Conservation (phyloP, 2,329 filamentous ascomycete species). For the Fusarium graminum region DNA sequence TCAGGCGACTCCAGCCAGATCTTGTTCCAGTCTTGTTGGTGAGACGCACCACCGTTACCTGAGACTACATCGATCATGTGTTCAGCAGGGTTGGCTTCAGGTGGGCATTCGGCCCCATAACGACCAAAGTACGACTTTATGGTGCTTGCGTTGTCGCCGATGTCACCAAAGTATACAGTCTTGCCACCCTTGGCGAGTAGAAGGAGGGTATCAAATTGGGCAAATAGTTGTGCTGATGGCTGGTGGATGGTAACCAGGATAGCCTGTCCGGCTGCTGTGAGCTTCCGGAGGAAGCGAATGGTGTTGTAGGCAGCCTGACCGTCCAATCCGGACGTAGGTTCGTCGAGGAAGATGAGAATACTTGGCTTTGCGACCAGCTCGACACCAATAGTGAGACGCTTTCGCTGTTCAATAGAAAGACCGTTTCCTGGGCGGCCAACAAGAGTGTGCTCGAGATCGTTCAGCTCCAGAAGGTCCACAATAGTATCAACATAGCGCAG, state of each 20-base stretch:
- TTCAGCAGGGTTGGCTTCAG: constrained; percentile 77
- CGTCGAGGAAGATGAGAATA: constrained; percentile 70
- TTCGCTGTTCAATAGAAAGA: constrained; percentile 65
- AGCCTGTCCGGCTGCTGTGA: constrained; percentile 74
- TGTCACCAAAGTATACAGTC: constrained; percentile 76
- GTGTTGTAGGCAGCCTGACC: constrained; percentile 76
- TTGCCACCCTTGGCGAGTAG: constrained; percentile 73
- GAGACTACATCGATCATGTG: constrained; percentile 76
- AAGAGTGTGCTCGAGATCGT: constrained; percentile 62
- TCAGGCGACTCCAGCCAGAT: constrained; percentile 77
- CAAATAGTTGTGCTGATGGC: constrained; percentile 74
- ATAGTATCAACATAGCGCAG: constrained; percentile 82
- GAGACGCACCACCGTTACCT: constrained; percentile 58
- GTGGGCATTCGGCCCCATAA: constrained; percentile 72
- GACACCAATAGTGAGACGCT: constrained; percentile 70
- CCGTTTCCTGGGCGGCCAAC: constrained; percentile 65
- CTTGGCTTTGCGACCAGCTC: constrained; percentile 72
- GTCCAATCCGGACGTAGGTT: constrained; percentile 75
- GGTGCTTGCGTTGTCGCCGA: constrained; percentile 66
- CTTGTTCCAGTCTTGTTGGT: constrained; percentile 71
- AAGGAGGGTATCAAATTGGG: constrained; percentile 74
- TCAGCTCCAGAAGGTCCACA: constrained; percentile 71
- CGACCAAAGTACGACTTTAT: constrained; percentile 74
- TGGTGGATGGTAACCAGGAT: constrained; percentile 79
- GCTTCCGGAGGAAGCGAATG: constrained; percentile 74